Conservation (phyloP, 371 early-diverging fungal genomes). For the Syncephalastrum racemosum region DNA sequence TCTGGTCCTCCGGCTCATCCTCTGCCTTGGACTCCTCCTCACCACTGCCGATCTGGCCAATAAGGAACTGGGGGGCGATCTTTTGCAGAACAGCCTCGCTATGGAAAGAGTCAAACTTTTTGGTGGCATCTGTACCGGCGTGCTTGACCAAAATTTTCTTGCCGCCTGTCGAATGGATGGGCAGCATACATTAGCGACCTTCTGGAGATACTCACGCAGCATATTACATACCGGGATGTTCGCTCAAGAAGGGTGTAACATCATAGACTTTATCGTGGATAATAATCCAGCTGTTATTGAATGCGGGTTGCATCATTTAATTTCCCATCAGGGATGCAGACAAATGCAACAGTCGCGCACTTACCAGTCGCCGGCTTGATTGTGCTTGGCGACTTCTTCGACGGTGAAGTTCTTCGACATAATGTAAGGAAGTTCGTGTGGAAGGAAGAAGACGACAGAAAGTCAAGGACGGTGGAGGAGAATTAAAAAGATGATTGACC, state of each 20-base stretch:
- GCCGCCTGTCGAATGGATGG: conserved; percentile 16
- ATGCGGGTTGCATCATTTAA: not conserved
- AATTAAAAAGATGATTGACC: too few species aligned
- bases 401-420: conserved; percentile 48
- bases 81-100: conserved; percentile 57
- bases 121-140: conserved; percentile 84
- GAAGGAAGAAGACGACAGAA: too few species aligned
- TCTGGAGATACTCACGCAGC: not conserved
- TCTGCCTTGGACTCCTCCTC: conserved; percentile 28
- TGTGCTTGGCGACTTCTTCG: conserved; percentile 75
- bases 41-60: conserved; percentile 58
- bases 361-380: conserved; percentile 65
- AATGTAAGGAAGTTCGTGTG: not conserved
- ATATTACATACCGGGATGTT: conserved; percentile 53
- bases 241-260: conserved; percentile 71
- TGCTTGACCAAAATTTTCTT: conserved; percentile 72
- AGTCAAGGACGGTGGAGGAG: too few species aligned
- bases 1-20: conserved; percentile 16
- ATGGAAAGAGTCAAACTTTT: conserved; percentile 87
- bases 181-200: not conserved
- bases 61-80: conserved; percentile 52
- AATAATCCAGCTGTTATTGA: conserved; percentile 76
- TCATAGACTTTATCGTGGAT: conserved; percentile 78
- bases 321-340: not conserved
- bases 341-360: not conserved